Conservation (phyloP, 2,329 filamentous ascomycete species). For the Cylindrodendrum hubeiense region DNA sequence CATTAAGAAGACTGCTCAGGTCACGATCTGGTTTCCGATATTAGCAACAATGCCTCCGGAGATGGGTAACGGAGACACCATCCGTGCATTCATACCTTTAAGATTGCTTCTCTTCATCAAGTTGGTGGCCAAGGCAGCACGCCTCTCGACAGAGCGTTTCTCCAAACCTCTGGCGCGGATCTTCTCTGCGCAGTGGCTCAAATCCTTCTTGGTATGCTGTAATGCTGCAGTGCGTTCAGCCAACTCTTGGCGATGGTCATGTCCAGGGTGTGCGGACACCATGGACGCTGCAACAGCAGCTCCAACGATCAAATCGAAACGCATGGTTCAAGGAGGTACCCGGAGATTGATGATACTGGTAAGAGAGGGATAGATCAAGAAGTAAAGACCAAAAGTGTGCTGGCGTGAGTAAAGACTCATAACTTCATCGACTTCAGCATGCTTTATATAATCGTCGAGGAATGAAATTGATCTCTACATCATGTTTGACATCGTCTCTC, state of each 20-base stretch:
- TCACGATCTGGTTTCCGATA: background rate
- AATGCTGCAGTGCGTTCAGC: background rate
- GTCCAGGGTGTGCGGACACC: slow-evolving; percentile 14
- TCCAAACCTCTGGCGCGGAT: slow-evolving; percentile 7
- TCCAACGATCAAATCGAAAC: background rate
- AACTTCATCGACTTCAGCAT: no score
- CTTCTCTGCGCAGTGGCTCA: slow-evolving; percentile 17
- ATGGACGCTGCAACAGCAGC: slow-evolving; percentile 2
- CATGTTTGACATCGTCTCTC: no score
- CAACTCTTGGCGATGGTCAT: slow-evolving; percentile 14
- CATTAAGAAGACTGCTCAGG: slow-evolving; percentile 3
- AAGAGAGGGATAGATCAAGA: background rate
- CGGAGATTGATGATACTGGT: background rate
- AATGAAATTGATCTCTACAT: background rate
- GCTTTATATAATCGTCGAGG: no score
- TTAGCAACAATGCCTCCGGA: background rate
- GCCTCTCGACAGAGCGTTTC: slow-evolving; percentile 15
- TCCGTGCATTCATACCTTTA: background rate
- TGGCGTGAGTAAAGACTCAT: background rate
- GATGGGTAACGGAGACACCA: background rate
- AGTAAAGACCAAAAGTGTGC: background rate
- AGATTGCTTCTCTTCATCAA: slow-evolving; percentile 13
- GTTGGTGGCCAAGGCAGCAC: slow-evolving; percentile 10
- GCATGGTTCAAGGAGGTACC: background rate
- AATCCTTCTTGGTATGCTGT: slow-evolving; percentile 7